These are phyloP conservation scores for Boeremia exigua DNA, from an alignment of 2,329 filamentous ascomycete genomes.

Conservation along the genomic window DNA sequence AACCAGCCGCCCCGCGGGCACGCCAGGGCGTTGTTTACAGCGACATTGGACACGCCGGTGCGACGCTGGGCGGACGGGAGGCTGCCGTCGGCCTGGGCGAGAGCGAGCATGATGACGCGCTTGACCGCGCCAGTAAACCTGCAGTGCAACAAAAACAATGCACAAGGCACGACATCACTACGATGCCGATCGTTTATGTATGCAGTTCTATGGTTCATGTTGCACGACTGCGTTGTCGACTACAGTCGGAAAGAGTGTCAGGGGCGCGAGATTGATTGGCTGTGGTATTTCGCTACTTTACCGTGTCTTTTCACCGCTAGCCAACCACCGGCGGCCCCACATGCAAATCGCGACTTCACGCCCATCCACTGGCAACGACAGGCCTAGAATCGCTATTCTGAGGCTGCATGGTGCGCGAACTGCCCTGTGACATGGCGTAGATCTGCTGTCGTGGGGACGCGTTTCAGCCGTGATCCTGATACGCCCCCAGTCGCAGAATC, in stretches of 20 bases:
- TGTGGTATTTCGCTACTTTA: conserved; percentile 17
- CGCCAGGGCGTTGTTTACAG: conserved; percentile 32
- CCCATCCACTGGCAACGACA: conserved; percentile 16
- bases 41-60: conserved; percentile 41
- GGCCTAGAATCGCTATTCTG: conserved; percentile 4
- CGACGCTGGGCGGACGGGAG: conserved; percentile 27
- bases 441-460: conserved; percentile 19
- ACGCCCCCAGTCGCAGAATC: conserved; percentile 40
- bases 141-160: conserved; percentile 26
- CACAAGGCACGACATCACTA: conserved; percentile 18
- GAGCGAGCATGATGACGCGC: conserved; percentile 22
- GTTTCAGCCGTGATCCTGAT: conserved; percentile 41
- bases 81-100: conserved; percentile 9
- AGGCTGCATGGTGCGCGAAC: conserved; percentile 24
- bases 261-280: conserved; percentile 31
- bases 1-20: conserved; percentile 24
- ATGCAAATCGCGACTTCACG: conserved; percentile 3
- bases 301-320: conserved; percentile 10
- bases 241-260: conserved; percentile 20
- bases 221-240: conserved; percentile 19
- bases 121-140: conserved; percentile 25
- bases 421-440: conserved; percentile 22
- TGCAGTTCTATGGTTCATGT: conserved; percentile 29
- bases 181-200: conserved; percentile 22
- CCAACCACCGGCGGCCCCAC: conserved; percentile 27